Base-by-base conservation (phyloP, 1,284 basidiomycete species). In the Cryptococcus floricola region DNA sequence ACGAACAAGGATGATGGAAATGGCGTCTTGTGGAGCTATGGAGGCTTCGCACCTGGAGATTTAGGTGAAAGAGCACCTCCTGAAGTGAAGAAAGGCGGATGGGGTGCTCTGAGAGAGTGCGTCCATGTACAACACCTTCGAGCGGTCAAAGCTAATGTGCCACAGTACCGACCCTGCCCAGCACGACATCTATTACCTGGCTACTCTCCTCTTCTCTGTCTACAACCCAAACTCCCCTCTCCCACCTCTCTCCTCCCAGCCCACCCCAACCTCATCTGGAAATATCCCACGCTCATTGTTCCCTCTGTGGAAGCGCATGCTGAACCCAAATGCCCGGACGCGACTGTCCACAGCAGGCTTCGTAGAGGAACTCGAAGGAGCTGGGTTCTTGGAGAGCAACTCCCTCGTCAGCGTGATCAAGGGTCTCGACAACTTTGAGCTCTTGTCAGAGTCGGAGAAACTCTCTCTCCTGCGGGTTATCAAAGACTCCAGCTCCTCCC, bases 11-110 rank as follows among this genome's bases (percentile, higher is more conserved):
- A 78, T 25, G 74, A 78, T 47, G 61, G 66, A 5, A 53, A 67
- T 38, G 79, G 65, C 27, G 65, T 75, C 45, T 58, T 65, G 63
- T 75, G 92, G 90, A 86, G 82, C 4, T 77, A 88, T 71, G 89
- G 87, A 31, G 82, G 85, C 7, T 68, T 87, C 38, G 73, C 87
- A 43, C 87, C 87, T 0, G 55, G 84, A 79, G 65, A 81, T 82
- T 55, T 82, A 76, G 68, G 74, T 67, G 52, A 87, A 80, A 70
- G 82, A 85, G 25, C 66, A 38, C 82, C 88, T 4, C 95, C 96
- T 0, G 96, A 98, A 78, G 87, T 96, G n/a, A 87, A 87, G 77
- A 92, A 89, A 71, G 81, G 80, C 39, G 93, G 95, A 7, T 98
- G 91, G 88, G 85, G 84, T 19, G 79, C 78, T 0, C 73, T 94